Evolutionary conservation across 2,329 filamentous ascomycete genomes (phyloP), one percentile per base, ranked within the genome.

Genomic region (Pseudocercospora crystallina): DNA sequence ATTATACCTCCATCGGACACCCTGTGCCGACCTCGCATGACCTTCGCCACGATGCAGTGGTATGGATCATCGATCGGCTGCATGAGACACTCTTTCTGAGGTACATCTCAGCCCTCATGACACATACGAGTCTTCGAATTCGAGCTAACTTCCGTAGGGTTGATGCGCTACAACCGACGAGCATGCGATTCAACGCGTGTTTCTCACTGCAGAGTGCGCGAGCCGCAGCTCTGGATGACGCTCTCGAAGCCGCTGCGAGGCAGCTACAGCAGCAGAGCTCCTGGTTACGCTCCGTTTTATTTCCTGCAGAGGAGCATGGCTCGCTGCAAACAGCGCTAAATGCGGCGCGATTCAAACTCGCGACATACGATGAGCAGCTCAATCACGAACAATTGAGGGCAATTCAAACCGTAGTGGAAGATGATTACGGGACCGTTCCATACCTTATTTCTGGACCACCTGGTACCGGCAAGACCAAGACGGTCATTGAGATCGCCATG

Each of bases 391-490:
- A 79, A 59, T 57, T 71, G 47, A 72, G 72, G 58, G 74, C 73
- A 1, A 70, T 78, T 5, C 68, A 74, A 31, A 69, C 71, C 8
- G 61, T 77, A 2, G 63, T 72, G 26, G 59, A 59, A 10, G 60
- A 67, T 33, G 64, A 71, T 11, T 78, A 75, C 61, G 76, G 76
- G 5, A 63, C 58, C 11, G 55, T 78, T 5, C 75, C 76, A 2
- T 78, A 73, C 54, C 65, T 78, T 8, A 74, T 79, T 13, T 72
- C 70, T 7, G 76, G 76, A 0, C 76, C 76, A 8, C 76, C 76
- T 9, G 76, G 76, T n/a, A 78, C 76, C 5, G 76, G 76, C 0
- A 79, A 79, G 58, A 79, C 76, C 8, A 78, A 77, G 51, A 78
- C 75, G 2, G 57, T 78, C 1, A 74, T 77, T 13, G 76, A 78